phyloP scores from a whole-genome alignment of 2,329 filamentous ascomycete species.

The Metarhizium anisopliae region DNA sequence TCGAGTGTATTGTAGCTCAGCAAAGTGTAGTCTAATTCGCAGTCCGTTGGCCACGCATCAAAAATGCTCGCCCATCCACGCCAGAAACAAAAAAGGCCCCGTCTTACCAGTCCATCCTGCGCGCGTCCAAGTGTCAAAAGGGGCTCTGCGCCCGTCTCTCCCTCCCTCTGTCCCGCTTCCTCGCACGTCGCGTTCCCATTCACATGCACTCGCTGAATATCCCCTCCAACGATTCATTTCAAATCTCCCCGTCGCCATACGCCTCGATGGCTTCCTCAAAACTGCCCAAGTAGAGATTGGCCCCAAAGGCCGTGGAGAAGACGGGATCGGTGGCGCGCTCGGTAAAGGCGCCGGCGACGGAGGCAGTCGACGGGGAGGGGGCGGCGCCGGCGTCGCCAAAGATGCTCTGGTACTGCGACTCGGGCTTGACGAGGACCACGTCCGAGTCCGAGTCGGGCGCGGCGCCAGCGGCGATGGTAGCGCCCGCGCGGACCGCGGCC shows the following conservation, averaged over 20 bases:
- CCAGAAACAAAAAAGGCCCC: too few species aligned
- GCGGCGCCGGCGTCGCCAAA: background rate
- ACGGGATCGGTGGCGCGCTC: background rate
- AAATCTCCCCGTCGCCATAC: slow-evolving; percentile 28
- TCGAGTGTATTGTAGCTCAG: background rate
- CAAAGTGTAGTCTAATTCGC: background rate
- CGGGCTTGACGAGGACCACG: background rate
- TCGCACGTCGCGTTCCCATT: too few species aligned
- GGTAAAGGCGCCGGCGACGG: background rate
- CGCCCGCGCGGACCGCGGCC: slow-evolving; percentile 23
- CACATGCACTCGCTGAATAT: too few species aligned
- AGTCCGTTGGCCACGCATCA: background rate
- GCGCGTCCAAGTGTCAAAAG: too few species aligned
- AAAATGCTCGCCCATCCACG: background rate
- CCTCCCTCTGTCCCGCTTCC: too few species aligned
- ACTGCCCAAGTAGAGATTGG: background rate
- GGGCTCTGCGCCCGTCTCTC: too few species aligned
- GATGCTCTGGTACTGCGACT: background rate
- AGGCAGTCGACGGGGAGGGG: background rate
- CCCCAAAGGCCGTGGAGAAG: slow-evolving; percentile 1
- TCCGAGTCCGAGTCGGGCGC: slow-evolving; percentile 7
- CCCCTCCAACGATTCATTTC: too few species aligned
- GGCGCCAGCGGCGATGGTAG: slow-evolving; percentile 24
- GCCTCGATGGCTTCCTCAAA: slow-evolving; percentile 9
- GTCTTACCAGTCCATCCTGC: too few species aligned